phyloP scores from a whole-genome alignment of 2,329 filamentous ascomycete species.

The Sporothrix mexicana region DNA sequence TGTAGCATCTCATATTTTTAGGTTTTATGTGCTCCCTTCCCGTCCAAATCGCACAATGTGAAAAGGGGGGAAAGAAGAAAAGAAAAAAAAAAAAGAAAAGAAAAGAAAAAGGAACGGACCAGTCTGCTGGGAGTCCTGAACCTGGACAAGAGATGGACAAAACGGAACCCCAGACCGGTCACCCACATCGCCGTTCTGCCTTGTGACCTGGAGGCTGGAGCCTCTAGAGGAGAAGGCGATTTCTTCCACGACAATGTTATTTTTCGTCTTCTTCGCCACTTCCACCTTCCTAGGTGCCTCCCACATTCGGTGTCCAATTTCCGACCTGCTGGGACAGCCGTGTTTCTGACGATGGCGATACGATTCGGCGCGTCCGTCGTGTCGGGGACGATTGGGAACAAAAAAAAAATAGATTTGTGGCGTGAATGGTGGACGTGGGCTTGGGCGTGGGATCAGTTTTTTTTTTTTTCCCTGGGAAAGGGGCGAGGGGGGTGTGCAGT shows the following conservation, averaged over 20 bases:
- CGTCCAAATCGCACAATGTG: background rate
- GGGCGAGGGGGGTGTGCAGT: background rate
- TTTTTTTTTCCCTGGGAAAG: conserved; percentile 1
- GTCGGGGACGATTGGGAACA: background rate
- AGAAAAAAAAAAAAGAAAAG: background rate
- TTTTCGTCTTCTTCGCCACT: background rate
- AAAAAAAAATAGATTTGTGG: background rate
- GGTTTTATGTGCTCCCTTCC: background rate
- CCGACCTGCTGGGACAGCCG: conserved; percentile 27
- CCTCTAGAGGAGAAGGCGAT: too few species aligned
- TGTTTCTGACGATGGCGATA: conserved; percentile 16
- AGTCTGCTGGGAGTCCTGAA: background rate
- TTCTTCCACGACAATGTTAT: background rate
- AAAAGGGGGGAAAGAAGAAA: background rate
- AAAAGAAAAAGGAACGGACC: background rate
- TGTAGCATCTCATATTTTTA: conserved; percentile 6
- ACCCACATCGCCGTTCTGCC: conserved; percentile 30
- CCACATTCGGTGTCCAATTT: too few species aligned
- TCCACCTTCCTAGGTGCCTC: too few species aligned
- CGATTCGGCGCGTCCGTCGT: background rate
- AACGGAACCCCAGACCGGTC: conserved; percentile 23
- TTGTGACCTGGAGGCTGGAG: conserved; percentile 29
- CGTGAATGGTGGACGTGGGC: background rate
- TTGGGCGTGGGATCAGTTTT: conserved; percentile 14
- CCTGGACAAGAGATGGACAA: background rate